A percentile compares a stretch with the other conserved stretches of the same genome.
Evolutionary conservation across 768 basidiomycete genomes (phyloP).

Genomic region (Lactarius deliciosus): DNA sequence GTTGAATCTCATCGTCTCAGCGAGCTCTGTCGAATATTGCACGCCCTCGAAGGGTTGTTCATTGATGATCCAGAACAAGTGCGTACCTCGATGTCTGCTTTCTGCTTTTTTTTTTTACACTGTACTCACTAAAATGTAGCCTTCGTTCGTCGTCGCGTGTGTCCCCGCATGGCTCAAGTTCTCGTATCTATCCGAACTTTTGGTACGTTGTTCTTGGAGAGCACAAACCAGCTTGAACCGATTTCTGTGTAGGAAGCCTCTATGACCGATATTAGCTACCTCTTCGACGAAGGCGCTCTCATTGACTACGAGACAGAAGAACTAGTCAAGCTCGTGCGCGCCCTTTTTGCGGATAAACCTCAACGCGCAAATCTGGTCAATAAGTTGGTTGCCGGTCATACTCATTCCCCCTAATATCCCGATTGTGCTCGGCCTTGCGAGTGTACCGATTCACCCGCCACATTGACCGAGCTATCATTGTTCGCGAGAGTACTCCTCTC

Average conservation of each 20-base stretch:
- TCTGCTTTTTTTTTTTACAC: neutral
- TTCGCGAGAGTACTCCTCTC: no score
- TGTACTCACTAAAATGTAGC: conserved; percentile 38
- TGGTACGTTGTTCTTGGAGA: conserved; percentile 54
- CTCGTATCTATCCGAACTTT: conserved; percentile 86
- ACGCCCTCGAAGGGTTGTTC: conserved; percentile 79
- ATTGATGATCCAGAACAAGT: conserved; percentile 63
- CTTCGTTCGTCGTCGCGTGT: conserved; percentile 76
- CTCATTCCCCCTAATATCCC: conserved; percentile 32
- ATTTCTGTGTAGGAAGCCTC: conserved; percentile 70
- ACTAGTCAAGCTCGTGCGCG: conserved; percentile 74
- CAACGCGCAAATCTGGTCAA: conserved; percentile 79
- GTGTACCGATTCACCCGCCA: neutral
- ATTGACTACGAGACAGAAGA: conserved; percentile 89
- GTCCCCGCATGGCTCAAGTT: conserved; percentile 96
- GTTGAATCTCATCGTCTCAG: conserved; percentile 80
- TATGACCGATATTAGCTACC: conserved; percentile 86
- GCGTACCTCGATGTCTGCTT: conserved; percentile 27
- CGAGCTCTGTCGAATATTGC: conserved; percentile 78
- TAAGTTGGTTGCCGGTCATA: conserved; percentile 65
- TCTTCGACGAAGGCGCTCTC: conserved; percentile 87
- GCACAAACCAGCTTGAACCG: conserved; percentile 15
- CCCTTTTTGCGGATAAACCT: conserved; percentile 85
- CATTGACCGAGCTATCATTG: neutral
- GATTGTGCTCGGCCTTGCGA: neutral